These are phyloP conservation scores for Calonectria pseudoreteaudii DNA, from an alignment of 2,329 filamentous ascomycete genomes.

Conservation along the genomic window DNA sequence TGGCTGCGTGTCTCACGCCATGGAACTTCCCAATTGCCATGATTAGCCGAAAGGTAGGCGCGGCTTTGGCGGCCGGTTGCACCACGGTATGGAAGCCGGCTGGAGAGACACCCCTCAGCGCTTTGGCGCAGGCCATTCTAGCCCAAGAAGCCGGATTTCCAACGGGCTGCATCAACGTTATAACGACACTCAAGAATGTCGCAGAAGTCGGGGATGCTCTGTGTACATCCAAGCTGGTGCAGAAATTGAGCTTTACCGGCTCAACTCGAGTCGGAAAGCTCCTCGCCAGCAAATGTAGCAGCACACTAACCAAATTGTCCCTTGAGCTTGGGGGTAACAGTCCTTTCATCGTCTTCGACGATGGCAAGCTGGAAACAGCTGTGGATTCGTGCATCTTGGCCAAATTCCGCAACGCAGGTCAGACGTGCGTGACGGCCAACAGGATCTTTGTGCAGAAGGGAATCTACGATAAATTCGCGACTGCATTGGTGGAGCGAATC, in stretches of 20 bases:
- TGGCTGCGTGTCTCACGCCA: constrained; percentile 40
- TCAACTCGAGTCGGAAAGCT: constrained; percentile 5
- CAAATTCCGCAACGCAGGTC: constrained; percentile 8
- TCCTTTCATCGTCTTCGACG: constrained; percentile 7
- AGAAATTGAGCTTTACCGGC: constrained; percentile 19
- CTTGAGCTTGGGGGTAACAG: constrained; percentile 10
- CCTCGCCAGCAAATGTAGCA: background rate
- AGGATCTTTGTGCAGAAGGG: constrained; percentile 68
- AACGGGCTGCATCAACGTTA: constrained; percentile 7
- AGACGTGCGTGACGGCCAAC: constrained; percentile 55
- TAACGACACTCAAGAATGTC: background rate
- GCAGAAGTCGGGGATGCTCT: constrained; percentile 1
- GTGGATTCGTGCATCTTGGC: background rate
- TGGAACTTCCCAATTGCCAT: constrained; percentile 70
- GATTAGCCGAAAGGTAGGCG: constrained; percentile 54
- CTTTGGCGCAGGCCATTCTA: background rate
- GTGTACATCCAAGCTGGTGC: background rate
- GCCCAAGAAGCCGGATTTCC: constrained; percentile 7
- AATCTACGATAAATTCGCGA: constrained; percentile 66
- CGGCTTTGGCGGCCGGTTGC: constrained; percentile 6
- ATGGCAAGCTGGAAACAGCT: background rate
- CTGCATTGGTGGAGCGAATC: constrained; percentile 60
- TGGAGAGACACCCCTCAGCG: background rate
- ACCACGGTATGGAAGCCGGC: constrained; percentile 2
- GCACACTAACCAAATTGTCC: background rate